Evolutionary conservation across 2,329 filamentous ascomycete genomes (phyloP), one percentile per base, ranked within the genome.

Genomic region (Hortaea werneckii): DNA sequence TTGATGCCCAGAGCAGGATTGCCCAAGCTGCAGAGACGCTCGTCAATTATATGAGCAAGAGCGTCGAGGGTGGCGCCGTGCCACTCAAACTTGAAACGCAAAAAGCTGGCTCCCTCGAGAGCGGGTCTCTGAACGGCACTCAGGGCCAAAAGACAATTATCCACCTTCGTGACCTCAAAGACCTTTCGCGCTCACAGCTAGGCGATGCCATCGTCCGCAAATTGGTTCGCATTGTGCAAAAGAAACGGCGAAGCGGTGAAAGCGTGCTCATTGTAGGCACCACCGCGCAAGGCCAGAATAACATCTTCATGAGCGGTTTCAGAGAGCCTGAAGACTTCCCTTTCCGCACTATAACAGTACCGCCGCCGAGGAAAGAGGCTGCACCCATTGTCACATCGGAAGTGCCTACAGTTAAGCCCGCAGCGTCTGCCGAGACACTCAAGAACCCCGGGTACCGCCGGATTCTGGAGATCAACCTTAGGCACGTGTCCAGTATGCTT

Each of bases 251-350:
- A 44, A 74, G 78, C 35, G 88, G 88, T 4, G 76, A 81, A 54
- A 78, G 77, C 48, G 76, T 95, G 43, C 75, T 89, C 45, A 74
- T 95, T 12, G 67, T 96, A 29, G 92, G 89, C n/a, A 87, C 85
- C 5, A 83, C 83, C 7, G 74, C 80, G 1, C 72, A 54, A 11
- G 47, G 39, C 26, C 37, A 41, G n/a, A 46, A 40, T 34, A 44
- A 34, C 7, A 12, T 40, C 7, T 54, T 52, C 45, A 42, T 44
- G 41, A 40, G 37, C 44, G 40, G 42, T 45, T 28, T 37, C 28
- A 40, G 46, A 35, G 40, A 68, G 7, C 60, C 63, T 26, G 63
- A 71, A 34, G 68, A 71, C 40, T 63, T 67, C 12, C 68, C 72
- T 29, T 75, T 73, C 38, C 70, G 75, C 43, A 75, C 72, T 34